Percentiles rank a stretch among this genome's conserved stretches.
These are phyloP conservation scores for Botrytis fabae DNA, from an alignment of 2,329 filamentous ascomycete species.

Conservation along the genomic window DNA sequence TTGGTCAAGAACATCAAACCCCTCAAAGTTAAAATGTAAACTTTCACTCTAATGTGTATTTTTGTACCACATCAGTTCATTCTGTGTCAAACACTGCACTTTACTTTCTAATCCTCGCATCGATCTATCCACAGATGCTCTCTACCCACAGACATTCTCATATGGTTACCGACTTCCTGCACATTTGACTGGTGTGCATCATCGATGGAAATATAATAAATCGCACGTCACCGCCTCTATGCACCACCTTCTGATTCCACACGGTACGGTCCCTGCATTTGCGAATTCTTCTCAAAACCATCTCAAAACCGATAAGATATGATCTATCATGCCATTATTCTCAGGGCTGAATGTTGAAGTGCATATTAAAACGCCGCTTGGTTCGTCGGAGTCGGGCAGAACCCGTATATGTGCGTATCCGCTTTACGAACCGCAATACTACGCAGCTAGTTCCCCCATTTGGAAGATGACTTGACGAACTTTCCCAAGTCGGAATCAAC, in stretches of 20 bases:
- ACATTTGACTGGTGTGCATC: not conserved
- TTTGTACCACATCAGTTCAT: not conserved
- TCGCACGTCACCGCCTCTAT: slow-evolving; percentile 5
- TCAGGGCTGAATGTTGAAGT: not conserved
- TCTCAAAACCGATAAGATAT: slow-evolving; percentile 7
- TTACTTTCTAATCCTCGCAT: not conserved
- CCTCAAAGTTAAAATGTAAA: not conserved
- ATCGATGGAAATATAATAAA: slow-evolving; percentile 1
- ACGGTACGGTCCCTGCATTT: slow-evolving; percentile 14
- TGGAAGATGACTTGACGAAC: not conserved
- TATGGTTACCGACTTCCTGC: not conserved
- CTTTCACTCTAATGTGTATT: not conserved
- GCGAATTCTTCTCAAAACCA: not conserved
- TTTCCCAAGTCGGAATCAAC: not conserved
- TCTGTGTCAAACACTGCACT: not conserved
- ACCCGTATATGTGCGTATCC: slow-evolving; percentile 12
- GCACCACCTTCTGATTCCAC: not conserved
- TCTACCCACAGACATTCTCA: not conserved
- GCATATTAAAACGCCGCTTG: not conserved
- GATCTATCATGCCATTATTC: not conserved
- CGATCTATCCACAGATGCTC: not conserved
- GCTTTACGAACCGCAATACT: not conserved
- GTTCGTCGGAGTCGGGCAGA: not conserved
- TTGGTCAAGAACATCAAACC: not conserved
- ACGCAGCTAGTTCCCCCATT: not conserved